Percentiles rank a stretch among this genome's conserved stretches.
phyloP scores from a whole-genome alignment of 371 early-diverging fungal species.

The Sporodiniella umbellata region DNA sequence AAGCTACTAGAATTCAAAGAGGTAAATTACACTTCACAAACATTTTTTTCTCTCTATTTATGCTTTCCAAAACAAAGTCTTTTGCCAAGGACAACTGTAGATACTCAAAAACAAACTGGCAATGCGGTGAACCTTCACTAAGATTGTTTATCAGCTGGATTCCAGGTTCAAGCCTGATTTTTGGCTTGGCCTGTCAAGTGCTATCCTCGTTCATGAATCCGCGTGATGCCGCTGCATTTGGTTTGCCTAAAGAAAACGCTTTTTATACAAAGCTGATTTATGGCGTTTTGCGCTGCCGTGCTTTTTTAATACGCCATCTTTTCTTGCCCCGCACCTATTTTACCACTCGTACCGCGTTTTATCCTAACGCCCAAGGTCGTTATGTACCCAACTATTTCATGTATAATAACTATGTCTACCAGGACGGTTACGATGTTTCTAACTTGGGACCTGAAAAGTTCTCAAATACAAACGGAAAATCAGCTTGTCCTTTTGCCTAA shows the following conservation, averaged over 20 bases:
- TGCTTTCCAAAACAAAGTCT: slow-evolving; percentile 7
- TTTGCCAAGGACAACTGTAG: slow-evolving; percentile 1
- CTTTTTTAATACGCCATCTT: slow-evolving; percentile 3
- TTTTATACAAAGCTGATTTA: slow-evolving; percentile 6
- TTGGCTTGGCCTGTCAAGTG: not conserved
- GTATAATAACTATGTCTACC: slow-evolving; percentile 11
- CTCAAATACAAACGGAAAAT: not conserved
- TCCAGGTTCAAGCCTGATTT: not conserved
- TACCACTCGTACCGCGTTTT: slow-evolving; percentile 13
- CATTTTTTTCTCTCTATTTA: not conserved
- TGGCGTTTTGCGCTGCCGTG: not conserved
- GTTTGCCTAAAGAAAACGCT: slow-evolving; percentile 18
- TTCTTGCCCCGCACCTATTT: slow-evolving; percentile 9
- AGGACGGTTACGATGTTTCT: slow-evolving; percentile 12
- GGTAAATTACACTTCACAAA: slow-evolving; percentile 8
- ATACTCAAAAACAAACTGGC: slow-evolving; percentile 13
- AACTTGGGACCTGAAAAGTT: slow-evolving; percentile 16
- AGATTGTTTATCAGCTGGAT: not conserved
- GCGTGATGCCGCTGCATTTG: slow-evolving; percentile 21
- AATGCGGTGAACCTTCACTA: slow-evolving; percentile 13
- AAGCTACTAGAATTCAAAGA: slow-evolving; percentile 27
- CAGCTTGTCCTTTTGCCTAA: not conserved
- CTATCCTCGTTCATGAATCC: slow-evolving; percentile 3
- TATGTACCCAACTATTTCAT: slow-evolving; percentile 8
- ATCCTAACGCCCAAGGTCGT: slow-evolving; percentile 6